Conservation (phyloP, 306 rosid genomes). For the Hippophae gyantsensis region DNA sequence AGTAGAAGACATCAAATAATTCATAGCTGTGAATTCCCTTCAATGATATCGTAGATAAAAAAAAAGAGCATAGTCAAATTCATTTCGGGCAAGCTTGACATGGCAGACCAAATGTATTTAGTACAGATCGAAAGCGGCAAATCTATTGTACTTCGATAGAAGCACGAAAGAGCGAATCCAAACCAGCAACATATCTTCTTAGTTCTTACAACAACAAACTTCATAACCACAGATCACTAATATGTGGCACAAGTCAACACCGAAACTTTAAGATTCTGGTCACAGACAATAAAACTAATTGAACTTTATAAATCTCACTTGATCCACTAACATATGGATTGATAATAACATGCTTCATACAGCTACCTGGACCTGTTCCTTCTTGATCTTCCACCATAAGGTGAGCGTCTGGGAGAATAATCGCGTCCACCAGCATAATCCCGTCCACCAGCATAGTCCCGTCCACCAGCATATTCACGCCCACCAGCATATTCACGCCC, state of each 20-base stretch:
- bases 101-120: not conserved
- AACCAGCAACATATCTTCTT: not conserved
- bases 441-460: too few species aligned
- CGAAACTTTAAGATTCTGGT: not conserved
- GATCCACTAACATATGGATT: conserved; percentile 43
- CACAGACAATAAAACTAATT: not conserved
- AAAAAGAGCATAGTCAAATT: too few species aligned
- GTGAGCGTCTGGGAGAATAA: conserved; percentile 55
- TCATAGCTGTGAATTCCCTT: too few species aligned
- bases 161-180: not conserved
- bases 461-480: conserved; percentile 33
- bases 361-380: conserved; percentile 76
- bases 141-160: not conserved
- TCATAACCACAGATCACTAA: not conserved
- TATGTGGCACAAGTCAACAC: not conserved
- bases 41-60: too few species aligned
- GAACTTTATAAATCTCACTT: conserved; percentile 31
- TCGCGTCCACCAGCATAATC: conserved; percentile 11
- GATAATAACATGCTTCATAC: conserved; percentile 25
- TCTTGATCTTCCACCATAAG: conserved; percentile 70
- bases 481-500: conserved; percentile 63
- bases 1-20: too few species aligned
- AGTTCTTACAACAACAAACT: not conserved
- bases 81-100: too few species aligned
- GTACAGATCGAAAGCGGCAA: not conserved